These are phyloP conservation scores for Fusarium miscanthi DNA, from an alignment of 2,329 filamentous ascomycete species.

Conservation along the genomic window DNA sequence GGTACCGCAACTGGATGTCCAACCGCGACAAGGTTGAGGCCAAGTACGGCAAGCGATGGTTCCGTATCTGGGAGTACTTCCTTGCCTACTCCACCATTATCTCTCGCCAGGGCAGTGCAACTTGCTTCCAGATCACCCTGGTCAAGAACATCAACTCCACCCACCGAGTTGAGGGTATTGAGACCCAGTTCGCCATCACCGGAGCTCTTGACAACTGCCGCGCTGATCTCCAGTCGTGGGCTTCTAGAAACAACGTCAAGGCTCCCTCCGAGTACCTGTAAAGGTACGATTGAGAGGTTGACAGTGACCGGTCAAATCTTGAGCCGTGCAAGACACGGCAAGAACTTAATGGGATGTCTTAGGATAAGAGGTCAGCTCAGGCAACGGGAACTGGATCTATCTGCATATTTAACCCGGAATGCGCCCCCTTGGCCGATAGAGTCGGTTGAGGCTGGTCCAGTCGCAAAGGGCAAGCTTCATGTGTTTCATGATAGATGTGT, in stretches of 20 bases:
- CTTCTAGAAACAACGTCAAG: constrained; percentile 52
- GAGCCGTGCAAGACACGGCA: constrained; percentile 1
- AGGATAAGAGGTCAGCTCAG: constrained; percentile 3
- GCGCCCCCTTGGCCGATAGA: constrained; percentile 36
- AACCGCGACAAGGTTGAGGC: constrained; percentile 92
- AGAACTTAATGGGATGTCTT: not conserved
- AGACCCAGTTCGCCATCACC: constrained; percentile 74
- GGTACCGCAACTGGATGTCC: constrained; percentile 98
- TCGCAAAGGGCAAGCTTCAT: constrained; percentile 39
- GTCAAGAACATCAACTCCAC: constrained; percentile 95
- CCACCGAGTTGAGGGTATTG: constrained; percentile 82
- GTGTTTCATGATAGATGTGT: constrained; percentile 39
- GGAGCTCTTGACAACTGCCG: constrained; percentile 64
- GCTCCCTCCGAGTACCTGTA: constrained; percentile 47
- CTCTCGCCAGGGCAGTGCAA: constrained; percentile 85
- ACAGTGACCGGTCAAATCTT: not conserved
- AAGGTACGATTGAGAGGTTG: not conserved
- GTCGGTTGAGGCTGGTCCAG: constrained; percentile 38
- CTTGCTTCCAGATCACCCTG: constrained; percentile 88
- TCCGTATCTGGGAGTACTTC: constrained; percentile 96
- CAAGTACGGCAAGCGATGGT: constrained; percentile 97
- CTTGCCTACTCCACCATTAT: constrained; percentile 86
- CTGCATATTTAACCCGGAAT: constrained; percentile 39
- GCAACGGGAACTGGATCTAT: constrained; percentile 32
- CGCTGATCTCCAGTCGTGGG: constrained; percentile 51